phyloP scores from a whole-genome alignment of 257 asterid genomes.

The Solanum boliviense region DNA sequence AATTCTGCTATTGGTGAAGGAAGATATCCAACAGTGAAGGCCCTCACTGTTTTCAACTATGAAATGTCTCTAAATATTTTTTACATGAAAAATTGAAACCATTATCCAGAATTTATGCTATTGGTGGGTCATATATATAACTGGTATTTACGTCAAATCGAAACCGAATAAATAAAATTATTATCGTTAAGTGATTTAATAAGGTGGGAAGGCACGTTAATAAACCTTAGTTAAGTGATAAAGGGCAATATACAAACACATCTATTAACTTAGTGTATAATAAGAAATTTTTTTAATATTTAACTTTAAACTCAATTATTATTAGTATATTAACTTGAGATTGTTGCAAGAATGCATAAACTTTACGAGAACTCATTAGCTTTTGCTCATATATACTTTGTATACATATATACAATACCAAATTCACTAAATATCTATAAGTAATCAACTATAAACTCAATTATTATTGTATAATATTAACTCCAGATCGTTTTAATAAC shows the following conservation, averaged over 20 bases:
- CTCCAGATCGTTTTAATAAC: neutral
- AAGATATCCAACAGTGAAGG: conserved; percentile 23
- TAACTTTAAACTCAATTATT: neutral
- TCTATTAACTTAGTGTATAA: neutral
- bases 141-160: too few relatives aligned
- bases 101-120: too few relatives aligned
- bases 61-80: conserved; percentile 9
- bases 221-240: neutral
- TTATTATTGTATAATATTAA: neutral
- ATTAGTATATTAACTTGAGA: too few relatives aligned
- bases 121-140: neutral
- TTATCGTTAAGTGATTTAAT: neutral
- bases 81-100: neutral
- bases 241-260: neutral
- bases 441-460: neutral
- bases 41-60: conserved; percentile 6
- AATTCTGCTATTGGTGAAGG: conserved; percentile 8
- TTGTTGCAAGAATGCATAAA: too few relatives aligned
- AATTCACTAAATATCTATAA: neutral
- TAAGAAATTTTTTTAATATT: neutral
- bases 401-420: neutral
- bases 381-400: neutral
- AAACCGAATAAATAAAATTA: neutral
- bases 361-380: neutral
- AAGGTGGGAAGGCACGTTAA: neutral